Evolutionary conservation across 1,284 basidiomycete species (phyloP).

Genomic region (Golubevia pallescens): DNA sequence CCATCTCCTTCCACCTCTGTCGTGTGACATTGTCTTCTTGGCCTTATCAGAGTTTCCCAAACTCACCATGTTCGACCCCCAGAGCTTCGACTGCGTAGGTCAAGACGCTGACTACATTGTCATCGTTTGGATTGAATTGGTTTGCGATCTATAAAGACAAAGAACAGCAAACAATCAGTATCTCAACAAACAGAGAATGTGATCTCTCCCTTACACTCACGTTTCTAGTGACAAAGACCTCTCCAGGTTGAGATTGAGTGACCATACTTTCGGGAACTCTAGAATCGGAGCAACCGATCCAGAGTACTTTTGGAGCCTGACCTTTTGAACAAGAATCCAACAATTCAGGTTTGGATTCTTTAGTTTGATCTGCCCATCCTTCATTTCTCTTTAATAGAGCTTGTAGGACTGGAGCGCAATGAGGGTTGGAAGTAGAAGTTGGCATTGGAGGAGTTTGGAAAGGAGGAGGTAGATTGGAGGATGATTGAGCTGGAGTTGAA

Average conservation of each 20-base stretch:
- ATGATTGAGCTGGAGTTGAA: not conserved
- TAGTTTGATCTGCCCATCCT: constrained; percentile 72
- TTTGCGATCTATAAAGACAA: constrained; percentile 35
- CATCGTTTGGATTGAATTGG: constrained; percentile 57
- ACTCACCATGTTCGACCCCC: constrained; percentile 53
- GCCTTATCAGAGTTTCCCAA: not conserved
- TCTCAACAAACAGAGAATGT: no score
- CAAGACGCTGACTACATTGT: constrained; percentile 53
- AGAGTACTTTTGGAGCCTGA: constrained; percentile 59
- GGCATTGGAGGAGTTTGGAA: not conserved
- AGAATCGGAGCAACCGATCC: constrained; percentile 60
- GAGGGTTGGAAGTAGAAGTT: not conserved
- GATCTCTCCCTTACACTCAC: not conserved
- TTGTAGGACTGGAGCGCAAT: not conserved
- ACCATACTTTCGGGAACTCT: constrained; percentile 57
- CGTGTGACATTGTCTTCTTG: no score
- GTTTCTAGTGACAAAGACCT: constrained; percentile 61
- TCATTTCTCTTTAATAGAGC: constrained; percentile 66
- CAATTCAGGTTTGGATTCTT: constrained; percentile 59
- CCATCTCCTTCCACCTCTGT: not conserved
- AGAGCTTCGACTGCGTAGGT: constrained; percentile 60
- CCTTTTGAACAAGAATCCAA: constrained; percentile 32
- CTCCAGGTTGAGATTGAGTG: constrained; percentile 53
- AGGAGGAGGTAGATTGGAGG: not conserved
- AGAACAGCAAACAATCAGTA: constrained; percentile 19